Conservation (phyloP, 805 yeast genomes). For the Suhomyces sp. region DNA sequence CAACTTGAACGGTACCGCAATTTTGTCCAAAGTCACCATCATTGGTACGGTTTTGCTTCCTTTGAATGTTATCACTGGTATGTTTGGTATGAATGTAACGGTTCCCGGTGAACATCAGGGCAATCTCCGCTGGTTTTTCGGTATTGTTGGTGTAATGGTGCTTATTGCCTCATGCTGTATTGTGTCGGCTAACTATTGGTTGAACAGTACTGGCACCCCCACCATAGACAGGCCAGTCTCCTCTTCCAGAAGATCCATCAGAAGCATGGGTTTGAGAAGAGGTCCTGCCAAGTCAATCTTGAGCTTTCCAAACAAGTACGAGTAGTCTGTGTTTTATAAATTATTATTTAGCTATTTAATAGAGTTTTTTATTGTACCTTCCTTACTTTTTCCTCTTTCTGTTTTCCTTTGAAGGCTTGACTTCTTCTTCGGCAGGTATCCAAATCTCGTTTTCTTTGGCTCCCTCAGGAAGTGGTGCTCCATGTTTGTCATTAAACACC, state of each 20-base stretch:
- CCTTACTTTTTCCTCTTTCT: conserved; percentile 8
- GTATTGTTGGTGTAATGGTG: conserved; percentile 23
- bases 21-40: conserved; percentile 27
- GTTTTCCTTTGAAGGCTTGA: conserved; percentile 5
- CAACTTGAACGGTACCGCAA: conserved; percentile 22
- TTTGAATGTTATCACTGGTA: conserved; percentile 25
- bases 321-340: conserved; percentile 11
- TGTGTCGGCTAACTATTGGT: conserved; percentile 20
- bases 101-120: conserved; percentile 19
- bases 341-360: background rate
- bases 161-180: conserved; percentile 24
- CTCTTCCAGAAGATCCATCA: conserved; percentile 17
- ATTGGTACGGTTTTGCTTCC: conserved; percentile 28
- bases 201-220: conserved; percentile 12
- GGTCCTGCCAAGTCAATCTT: conserved; percentile 39
- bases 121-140: conserved; percentile 18
- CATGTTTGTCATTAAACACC: conserved; percentile 65
- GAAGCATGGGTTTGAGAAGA: conserved; percentile 22
- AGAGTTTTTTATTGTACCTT: conserved; percentile 1
- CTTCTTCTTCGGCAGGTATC: conserved; percentile 29
- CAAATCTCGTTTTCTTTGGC: conserved; percentile 37
- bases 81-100: conserved; percentile 28
- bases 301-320: conserved; percentile 38
- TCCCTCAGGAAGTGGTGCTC: conserved; percentile 34
- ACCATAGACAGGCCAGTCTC: conserved; percentile 6